These are phyloP conservation scores for Canavalia ensiformis DNA, from an alignment of 306 rosid genomes.

Conservation along the genomic window DNA sequence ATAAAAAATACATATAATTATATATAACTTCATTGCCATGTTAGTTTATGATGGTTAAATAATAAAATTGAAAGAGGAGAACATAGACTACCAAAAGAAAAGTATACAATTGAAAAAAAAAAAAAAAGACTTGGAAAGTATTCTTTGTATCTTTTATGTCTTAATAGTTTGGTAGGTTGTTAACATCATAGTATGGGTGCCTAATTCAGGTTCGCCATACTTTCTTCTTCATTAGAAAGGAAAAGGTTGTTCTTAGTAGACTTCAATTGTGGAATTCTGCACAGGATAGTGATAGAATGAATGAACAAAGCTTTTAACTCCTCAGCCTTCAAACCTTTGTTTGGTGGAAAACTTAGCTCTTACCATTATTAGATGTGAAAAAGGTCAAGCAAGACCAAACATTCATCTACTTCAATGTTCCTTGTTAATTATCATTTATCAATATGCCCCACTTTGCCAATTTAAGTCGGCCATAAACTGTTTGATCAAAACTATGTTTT, in stretches of 20 bases:
- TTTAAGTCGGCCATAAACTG: neutral
- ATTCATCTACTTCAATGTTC: conserved; percentile 37
- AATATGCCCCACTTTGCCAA: conserved; percentile 25
- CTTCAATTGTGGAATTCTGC: conserved; percentile 28
- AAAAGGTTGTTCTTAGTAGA: conserved; percentile 9
- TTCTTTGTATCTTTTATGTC: conserved; percentile 15
- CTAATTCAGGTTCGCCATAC: conserved; percentile 41
- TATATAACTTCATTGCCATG: too few species aligned
- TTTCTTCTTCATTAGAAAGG: conserved; percentile 26
- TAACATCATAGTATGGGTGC: conserved; percentile 45
- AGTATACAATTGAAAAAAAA: neutral
- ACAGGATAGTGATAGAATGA: conserved; percentile 8
- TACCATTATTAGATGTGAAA: conserved; percentile 39
- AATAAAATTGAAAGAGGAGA: too few species aligned
- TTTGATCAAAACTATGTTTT: neutral
- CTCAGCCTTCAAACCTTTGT: neutral
- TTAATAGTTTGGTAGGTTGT: conserved; percentile 38
- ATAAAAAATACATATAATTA: too few species aligned
- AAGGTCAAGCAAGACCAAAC: conserved; percentile 40
- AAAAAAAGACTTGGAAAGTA: neutral
- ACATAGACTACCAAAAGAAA: neutral
- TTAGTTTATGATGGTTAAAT: too few species aligned
- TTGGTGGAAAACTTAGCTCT: conserved; percentile 36
- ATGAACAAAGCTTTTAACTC: neutral
- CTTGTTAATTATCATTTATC: conserved; percentile 19